phyloP scores from a whole-genome alignment of 192 early-diverging fungal species.

The Dissophora globulifera region DNA sequence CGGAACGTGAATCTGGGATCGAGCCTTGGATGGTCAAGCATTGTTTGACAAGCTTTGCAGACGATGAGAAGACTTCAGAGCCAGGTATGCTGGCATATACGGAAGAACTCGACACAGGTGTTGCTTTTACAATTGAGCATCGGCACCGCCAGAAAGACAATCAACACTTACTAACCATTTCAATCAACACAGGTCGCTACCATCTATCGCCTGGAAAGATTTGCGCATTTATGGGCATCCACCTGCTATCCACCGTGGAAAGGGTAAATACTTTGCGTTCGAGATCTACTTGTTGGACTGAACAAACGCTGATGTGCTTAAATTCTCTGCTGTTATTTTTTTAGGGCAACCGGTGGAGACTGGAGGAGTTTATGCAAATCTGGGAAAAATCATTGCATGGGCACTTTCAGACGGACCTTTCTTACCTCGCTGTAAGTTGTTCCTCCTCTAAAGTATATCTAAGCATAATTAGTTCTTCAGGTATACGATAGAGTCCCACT shows the following conservation, averaged over 20 bases:
- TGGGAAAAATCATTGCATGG: slow-evolving; percentile 53
- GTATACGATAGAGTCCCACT: too few species aligned
- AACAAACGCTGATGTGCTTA: too few species aligned
- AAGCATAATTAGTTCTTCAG: too few species aligned
- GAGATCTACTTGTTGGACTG: neutral
- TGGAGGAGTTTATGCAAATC: slow-evolving; percentile 54
- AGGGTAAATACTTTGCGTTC: slow-evolving; percentile 14
- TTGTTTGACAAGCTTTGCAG: slow-evolving; percentile 31
- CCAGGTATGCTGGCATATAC: neutral
- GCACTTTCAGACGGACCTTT: slow-evolving; percentile 43
- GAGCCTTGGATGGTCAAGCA: slow-evolving; percentile 45
- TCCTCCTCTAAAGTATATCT: neutral
- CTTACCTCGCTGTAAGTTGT: slow-evolving; percentile 36
- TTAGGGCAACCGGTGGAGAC: slow-evolving; percentile 53
- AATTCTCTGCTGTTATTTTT: too few species aligned
- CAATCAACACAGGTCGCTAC: slow-evolving; percentile 17
- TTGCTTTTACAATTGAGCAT: too few species aligned
- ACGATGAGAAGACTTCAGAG: neutral
- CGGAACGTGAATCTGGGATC: slow-evolving; percentile 23
- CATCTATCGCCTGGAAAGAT: slow-evolving; percentile 20
- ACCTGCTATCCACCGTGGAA: slow-evolving; percentile 24
- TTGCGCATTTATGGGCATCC: slow-evolving; percentile 29
- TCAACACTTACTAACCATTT: too few species aligned
- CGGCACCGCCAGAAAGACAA: too few species aligned
- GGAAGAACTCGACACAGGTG: neutral